Percentiles rank a stretch among this genome's conserved stretches.
These are phyloP conservation scores for Phytophthora cryptogea DNA, from an alignment of 352 stramenopile genomes.

Conservation along the genomic window DNA sequence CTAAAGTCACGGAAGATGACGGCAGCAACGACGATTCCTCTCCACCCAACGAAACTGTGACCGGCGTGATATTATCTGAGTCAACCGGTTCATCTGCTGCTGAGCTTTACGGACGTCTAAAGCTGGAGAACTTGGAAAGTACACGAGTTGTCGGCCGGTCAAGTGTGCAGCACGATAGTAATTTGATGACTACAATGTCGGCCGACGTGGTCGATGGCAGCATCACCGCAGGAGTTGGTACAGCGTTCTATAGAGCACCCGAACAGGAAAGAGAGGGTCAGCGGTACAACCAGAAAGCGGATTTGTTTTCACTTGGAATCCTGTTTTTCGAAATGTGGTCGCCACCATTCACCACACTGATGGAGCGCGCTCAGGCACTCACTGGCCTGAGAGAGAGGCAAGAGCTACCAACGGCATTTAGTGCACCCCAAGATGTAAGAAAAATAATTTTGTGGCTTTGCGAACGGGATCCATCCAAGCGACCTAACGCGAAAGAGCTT, in stretches of 20 bases:
- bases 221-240: constrained; percentile 95
- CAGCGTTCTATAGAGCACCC: constrained; percentile 94
- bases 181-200: constrained; percentile 64
- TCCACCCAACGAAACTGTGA: constrained; percentile 24
- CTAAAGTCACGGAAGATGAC: constrained; percentile 55
- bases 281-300: constrained; percentile 90
- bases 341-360: constrained; percentile 89
- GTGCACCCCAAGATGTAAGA: constrained; percentile 81
- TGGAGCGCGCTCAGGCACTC: constrained; percentile 87
- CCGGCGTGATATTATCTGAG: constrained; percentile 43
- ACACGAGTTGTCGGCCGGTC: constrained; percentile 41
- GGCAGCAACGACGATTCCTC: constrained; percentile 28
- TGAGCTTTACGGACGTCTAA: constrained; percentile 70
- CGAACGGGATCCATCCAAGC: constrained; percentile 68
- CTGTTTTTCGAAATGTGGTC: constrained; percentile 97
- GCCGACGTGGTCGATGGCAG: constrained; percentile 48
- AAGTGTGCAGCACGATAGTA: constrained; percentile 26
- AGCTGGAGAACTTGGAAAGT: constrained; percentile 71
- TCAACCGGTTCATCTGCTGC: constrained; percentile 71
- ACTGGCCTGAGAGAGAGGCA: constrained; percentile 78
- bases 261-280: constrained; percentile 92
- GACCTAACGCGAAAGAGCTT: constrained; percentile 75
- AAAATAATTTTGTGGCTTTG: constrained; percentile 90
- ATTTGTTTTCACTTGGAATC: constrained; percentile 96
- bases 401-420: constrained; percentile 54